These are phyloP conservation scores for Balansia obtecta DNA, from an alignment of 2,329 filamentous ascomycete species.

Conservation along the genomic window DNA sequence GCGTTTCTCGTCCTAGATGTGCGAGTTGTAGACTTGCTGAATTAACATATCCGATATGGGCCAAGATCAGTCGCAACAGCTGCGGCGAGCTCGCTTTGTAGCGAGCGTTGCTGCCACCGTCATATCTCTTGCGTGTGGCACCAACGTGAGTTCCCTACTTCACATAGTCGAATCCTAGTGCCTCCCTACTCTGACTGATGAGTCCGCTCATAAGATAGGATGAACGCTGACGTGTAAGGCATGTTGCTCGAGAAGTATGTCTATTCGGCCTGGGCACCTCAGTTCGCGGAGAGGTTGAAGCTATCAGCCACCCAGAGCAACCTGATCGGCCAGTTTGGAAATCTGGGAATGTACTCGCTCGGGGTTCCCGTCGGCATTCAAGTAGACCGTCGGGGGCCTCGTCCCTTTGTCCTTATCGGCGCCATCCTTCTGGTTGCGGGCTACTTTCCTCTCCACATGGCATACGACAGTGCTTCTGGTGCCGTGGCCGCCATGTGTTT, in stretches of 20 bases:
- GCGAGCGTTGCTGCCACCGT: slow-evolving; percentile 76
- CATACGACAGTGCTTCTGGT: slow-evolving; percentile 57
- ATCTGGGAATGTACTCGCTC: slow-evolving; percentile 85
- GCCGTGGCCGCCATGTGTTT: slow-evolving; percentile 58
- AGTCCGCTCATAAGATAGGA: not conserved
- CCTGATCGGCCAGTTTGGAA: slow-evolving; percentile 74
- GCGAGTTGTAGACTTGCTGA: not conserved
- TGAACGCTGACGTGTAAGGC: slow-evolving; percentile 1
- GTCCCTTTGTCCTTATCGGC: slow-evolving; percentile 65
- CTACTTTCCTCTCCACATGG: slow-evolving; percentile 75
- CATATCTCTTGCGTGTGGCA: slow-evolving; percentile 82
- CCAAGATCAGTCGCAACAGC: slow-evolving; percentile 19
- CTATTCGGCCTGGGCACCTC: slow-evolving; percentile 94
- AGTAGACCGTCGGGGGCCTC: slow-evolving; percentile 70
- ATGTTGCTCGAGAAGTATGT: slow-evolving; percentile 56
- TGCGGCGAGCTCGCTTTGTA: slow-evolving; percentile 56
- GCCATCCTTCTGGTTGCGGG: slow-evolving; percentile 60
- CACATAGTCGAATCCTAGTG: too few relatives aligned
- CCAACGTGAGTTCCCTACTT: slow-evolving; percentile 51
- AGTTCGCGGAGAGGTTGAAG: slow-evolving; percentile 77
- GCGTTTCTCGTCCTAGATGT: too few relatives aligned
- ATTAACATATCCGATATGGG: slow-evolving; percentile 10
- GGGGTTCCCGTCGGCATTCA: slow-evolving; percentile 84
- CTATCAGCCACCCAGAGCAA: slow-evolving; percentile 90
- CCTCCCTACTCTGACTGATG: too few relatives aligned